phyloP scores from a whole-genome alignment of 1,284 basidiomycete genomes.

The Phellopilus nigrolimitatus region DNA sequence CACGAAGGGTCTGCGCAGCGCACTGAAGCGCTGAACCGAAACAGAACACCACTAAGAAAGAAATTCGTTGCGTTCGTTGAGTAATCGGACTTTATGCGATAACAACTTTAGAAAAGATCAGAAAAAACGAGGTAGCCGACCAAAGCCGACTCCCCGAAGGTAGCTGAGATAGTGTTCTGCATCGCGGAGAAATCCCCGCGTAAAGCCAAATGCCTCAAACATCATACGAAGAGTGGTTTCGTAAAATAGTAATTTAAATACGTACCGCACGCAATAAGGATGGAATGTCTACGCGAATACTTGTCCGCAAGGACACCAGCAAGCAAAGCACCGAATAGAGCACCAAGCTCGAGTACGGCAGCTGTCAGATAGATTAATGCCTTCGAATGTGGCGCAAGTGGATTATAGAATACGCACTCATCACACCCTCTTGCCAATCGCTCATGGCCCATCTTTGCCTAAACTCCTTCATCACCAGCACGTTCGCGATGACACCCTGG shows the following conservation, averaged over 20 bases:
- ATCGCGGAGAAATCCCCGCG: slow-evolving; percentile 48
- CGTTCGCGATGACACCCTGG: slow-evolving; percentile 75
- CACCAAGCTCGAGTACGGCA: slow-evolving; percentile 72
- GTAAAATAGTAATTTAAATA: not conserved
- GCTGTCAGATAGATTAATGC: slow-evolving; percentile 37
- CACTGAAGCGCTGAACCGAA: slow-evolving; percentile 69
- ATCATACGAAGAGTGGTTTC: slow-evolving; percentile 1
- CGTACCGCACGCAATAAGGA: slow-evolving; percentile 60
- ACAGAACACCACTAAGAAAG: slow-evolving; percentile 56
- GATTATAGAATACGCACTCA: slow-evolving; percentile 49
- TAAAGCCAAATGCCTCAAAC: slow-evolving; percentile 77
- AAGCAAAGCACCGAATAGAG: slow-evolving; percentile 61
- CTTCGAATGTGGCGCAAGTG: not conserved
- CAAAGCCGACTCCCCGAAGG: slow-evolving; percentile 47
- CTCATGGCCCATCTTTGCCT: slow-evolving; percentile 58
- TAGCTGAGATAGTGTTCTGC: slow-evolving; percentile 62
- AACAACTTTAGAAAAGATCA: not conserved
- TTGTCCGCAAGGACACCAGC: slow-evolving; percentile 66
- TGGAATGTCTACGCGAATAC: slow-evolving; percentile 61
- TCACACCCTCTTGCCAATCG: slow-evolving; percentile 65
- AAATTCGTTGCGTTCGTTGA: not conserved
- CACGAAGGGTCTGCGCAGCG: slow-evolving; percentile 47
- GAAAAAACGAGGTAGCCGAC: slow-evolving; percentile 25
- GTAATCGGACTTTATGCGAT: not conserved
- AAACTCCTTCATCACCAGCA: slow-evolving; percentile 80